phyloP scores from a whole-genome alignment of 495 filamentous ascomycete species.

The Talaromyces thailandensis region DNA sequence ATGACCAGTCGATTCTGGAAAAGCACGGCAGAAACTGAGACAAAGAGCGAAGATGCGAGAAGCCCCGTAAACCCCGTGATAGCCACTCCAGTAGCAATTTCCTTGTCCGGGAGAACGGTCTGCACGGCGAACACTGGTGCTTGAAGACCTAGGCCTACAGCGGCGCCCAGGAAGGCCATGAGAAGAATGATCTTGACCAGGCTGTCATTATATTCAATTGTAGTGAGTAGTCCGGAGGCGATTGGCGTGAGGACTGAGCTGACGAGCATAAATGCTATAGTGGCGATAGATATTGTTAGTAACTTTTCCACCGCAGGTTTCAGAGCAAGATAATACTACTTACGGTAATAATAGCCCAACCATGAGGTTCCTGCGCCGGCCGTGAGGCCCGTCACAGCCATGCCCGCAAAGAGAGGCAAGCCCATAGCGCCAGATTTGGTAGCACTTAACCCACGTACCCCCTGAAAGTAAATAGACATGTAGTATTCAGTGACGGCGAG shows the following conservation, averaged over 20 bases:
- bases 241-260: neutral
- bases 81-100: neutral
- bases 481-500: slow-evolving; percentile 26
- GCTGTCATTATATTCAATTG: neutral
- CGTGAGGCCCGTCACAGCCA: neutral
- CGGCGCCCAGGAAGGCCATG: neutral
- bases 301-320: neutral
- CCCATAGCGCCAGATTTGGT: neutral
- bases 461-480: neutral
- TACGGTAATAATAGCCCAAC: neutral
- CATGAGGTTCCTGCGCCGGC: neutral
- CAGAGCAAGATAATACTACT: neutral
- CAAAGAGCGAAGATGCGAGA: neutral
- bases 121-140: neutral
- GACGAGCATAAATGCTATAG: neutral
- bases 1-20: neutral
- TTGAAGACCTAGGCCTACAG: neutral
- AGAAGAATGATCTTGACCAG: neutral
- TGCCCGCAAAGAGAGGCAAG: neutral
- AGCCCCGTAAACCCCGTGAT: neutral
- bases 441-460: neutral
- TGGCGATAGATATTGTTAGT: neutral
- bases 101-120: neutral
- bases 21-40: neutral
- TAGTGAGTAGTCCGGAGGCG: neutral